Percentiles rank a stretch among this genome's conserved stretches.
Evolutionary conservation across 345 rosid species (phyloP).

Genomic region (Pelargonium nanum): DNA sequence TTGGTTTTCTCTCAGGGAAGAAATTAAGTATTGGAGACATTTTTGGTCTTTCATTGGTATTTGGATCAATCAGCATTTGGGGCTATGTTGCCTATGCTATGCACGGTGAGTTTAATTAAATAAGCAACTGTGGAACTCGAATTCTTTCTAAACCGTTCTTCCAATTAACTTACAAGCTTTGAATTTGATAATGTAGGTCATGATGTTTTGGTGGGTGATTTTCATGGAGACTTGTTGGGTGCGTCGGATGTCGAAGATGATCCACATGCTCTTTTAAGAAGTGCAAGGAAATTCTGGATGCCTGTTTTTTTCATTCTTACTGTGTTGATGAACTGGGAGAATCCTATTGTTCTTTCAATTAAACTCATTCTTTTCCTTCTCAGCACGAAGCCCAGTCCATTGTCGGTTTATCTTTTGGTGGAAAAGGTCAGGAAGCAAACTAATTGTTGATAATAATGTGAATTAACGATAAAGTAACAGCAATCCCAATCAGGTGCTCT

Average conservation of each 20-base stretch:
- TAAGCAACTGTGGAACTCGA: neutral
- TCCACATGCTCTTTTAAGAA: slow-evolving; percentile 18
- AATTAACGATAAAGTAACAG: neutral
- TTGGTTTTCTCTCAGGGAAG: slow-evolving; percentile 20
- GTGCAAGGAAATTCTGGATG: slow-evolving; percentile 35
- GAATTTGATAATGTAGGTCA: slow-evolving; percentile 18
- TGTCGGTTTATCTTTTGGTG: slow-evolving; percentile 36
- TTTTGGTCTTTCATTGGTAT: slow-evolving; percentile 18
- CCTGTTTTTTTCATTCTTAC: slow-evolving; percentile 30
- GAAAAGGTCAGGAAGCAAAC: slow-evolving; percentile 29
- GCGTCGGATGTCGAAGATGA: slow-evolving; percentile 14
- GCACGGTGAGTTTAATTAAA: slow-evolving; percentile 20
- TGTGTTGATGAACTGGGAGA: slow-evolving; percentile 26
- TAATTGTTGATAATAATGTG: neutral
- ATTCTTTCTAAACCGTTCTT: neutral
- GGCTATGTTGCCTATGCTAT: slow-evolving; percentile 20
- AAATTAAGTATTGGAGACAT: slow-evolving; percentile 13
- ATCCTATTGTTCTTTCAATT: slow-evolving; percentile 22
- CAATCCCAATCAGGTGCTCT: neutral
- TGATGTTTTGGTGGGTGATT: slow-evolving; percentile 21
- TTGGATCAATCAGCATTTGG: slow-evolving; percentile 20
- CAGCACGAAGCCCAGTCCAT: slow-evolving; percentile 39
- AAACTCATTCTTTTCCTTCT: slow-evolving; percentile 30
- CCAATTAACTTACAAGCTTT: slow-evolving; percentile 2
- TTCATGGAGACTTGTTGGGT: slow-evolving; percentile 10